phyloP scores from a whole-genome alignment of 177 flowering plant species.

The Vitis hybrid region DNA sequence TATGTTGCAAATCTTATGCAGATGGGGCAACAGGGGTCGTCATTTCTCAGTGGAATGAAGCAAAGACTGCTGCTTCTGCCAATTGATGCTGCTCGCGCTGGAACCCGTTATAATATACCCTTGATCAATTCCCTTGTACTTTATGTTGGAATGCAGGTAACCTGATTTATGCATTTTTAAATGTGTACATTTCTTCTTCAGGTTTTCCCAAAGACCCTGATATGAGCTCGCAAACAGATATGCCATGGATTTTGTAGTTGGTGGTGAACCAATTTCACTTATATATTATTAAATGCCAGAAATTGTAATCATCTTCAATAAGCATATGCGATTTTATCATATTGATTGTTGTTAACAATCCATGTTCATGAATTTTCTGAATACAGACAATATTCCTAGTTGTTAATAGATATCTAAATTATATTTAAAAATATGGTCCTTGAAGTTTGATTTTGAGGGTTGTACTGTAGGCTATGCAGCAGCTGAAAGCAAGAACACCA shows the following conservation, averaged over 20 bases:
- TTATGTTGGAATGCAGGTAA: slow-evolving; percentile 96
- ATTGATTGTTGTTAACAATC: no score
- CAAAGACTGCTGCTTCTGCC: slow-evolving; percentile 74
- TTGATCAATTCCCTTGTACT: slow-evolving; percentile 96
- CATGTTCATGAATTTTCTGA: no score
- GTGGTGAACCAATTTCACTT: no score
- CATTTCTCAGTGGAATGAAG: slow-evolving; percentile 76
- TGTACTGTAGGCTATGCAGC: slow-evolving; percentile 76
- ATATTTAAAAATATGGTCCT: background rate
- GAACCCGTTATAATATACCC: slow-evolving; percentile 90
- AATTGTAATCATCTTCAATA: no score
- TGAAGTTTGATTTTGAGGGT: background rate
- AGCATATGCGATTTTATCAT: no score
- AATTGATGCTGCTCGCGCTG: slow-evolving; percentile 66
- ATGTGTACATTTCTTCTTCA: slow-evolving; percentile 4
- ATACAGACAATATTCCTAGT: no score
- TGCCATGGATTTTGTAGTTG: no score
- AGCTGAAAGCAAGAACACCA: slow-evolving; percentile 57
- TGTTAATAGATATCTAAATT: no score
- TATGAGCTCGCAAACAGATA: no score
- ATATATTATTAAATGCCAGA: no score
- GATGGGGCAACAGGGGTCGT: slow-evolving; percentile 75
- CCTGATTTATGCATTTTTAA: background rate
- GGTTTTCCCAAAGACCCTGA: no score
- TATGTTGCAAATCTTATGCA: slow-evolving; percentile 26